phyloP scores from a whole-genome alignment of 2,329 filamentous ascomycete genomes.

The Calonectria honghensis region DNA sequence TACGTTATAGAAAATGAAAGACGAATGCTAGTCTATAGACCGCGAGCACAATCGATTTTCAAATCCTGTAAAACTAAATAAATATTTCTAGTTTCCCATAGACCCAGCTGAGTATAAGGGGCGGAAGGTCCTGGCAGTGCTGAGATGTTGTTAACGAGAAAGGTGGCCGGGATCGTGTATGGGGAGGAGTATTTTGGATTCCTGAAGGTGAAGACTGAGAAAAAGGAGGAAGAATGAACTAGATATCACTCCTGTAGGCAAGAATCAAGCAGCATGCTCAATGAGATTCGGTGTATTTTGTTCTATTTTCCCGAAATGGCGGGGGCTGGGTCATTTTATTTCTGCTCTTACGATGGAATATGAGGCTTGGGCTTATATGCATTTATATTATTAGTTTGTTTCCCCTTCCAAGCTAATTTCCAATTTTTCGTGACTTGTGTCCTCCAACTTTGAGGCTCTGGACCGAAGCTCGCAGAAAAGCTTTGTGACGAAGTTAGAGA shows the following conservation, averaged over 20 bases:
- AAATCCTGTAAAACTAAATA: too few species aligned
- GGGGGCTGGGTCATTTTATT: too few species aligned
- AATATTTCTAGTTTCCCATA: neutral
- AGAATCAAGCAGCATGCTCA: too few species aligned
- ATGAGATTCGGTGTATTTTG: neutral
- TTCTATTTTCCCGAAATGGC: neutral
- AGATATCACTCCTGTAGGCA: neutral
- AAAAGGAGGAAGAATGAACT: neutral
- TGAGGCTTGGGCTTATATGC: neutral
- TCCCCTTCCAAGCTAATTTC: neutral
- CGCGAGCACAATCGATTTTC: too few species aligned
- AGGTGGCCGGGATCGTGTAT: neutral
- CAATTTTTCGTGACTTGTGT: neutral
- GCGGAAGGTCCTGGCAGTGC: neutral
- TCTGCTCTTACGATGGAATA: too few species aligned
- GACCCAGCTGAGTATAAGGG: neutral
- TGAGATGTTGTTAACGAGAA: neutral
- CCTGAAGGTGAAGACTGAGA: neutral
- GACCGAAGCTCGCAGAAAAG: neutral
- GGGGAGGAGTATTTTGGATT: neutral
- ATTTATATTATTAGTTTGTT: neutral
- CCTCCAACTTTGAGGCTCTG: neutral
- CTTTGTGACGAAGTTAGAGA: neutral
- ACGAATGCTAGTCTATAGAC: too few species aligned
- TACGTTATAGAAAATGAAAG: too few species aligned